Evolutionary conservation across 208 protist species (phyloP), one percentile per base, ranked within the genome.

Genomic region (Acanthamoeba lenticulata): DNA sequence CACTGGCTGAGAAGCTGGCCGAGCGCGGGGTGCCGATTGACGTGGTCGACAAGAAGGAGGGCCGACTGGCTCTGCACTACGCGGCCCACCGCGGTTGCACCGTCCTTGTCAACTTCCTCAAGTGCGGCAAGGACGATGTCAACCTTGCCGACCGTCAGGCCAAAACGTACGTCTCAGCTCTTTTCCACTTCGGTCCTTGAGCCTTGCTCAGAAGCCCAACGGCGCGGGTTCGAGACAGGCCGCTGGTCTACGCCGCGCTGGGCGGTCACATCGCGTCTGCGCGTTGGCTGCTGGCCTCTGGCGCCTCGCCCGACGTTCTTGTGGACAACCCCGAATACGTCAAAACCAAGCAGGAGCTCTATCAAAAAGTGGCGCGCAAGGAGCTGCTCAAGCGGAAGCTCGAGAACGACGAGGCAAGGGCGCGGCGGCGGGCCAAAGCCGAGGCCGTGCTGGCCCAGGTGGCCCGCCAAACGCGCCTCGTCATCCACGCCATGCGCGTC

Each of bases 1-100:
- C 27, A 29, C 62, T 72, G 27, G 62, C 62, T 29, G 62, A 72
- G 27, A 72, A 72, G 62, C 62, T 72, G 27, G 62, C 1, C 1
- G 62, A 72, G 62, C 62, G 62, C 62, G 32, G 34, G 62, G 62
- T 72, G 62, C 17, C 32, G 34, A 42, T 96, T n/a, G 93, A 96
- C 86, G 36, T 85, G 27, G 15, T 47, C 7, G 94, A 95, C 69
- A 96, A 95, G 27, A n/a, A n/a, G 24, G 88, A 94, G 88, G 94
- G 94, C 5, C 13, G 95, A n/a, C 60, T 92, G 24, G 93, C 95
- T 17, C 49, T 96, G 11, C 90, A 93, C 40, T 96, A 96, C 55
- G 95, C 95, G 3, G 44, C 86, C 32, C 81, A 95, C 52, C 52
- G 89, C 45, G 95, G 95, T 29, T 42, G 34, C 36, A 11, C 9